phyloP scores from a whole-genome alignment of 2,329 filamentous ascomycete species.

The Ilyonectria sp. region DNA sequence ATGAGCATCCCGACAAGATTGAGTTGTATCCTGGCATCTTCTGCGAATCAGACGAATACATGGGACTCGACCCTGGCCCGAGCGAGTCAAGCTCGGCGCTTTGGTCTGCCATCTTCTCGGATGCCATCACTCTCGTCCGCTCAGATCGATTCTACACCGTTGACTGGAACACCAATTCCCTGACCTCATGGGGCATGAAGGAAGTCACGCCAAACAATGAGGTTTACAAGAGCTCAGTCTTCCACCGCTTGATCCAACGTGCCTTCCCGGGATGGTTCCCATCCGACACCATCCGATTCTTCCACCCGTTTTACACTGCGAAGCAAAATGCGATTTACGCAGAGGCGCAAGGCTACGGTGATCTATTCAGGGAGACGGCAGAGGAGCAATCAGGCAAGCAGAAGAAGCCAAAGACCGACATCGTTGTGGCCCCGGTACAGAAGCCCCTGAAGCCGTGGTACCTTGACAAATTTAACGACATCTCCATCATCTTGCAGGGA shows the following conservation, averaged over 20 bases:
- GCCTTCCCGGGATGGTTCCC: conserved; percentile 44
- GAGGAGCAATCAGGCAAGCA: conserved; percentile 8
- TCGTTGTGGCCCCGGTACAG: neutral
- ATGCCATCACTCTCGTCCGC: conserved; percentile 79
- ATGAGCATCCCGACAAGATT: conserved; percentile 73
- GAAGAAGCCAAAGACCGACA: conserved; percentile 37
- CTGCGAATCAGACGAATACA: conserved; percentile 74
- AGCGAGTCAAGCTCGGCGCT: conserved; percentile 71
- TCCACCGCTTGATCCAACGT: conserved; percentile 41
- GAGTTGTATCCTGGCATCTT: conserved; percentile 77
- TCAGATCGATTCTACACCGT: conserved; percentile 77
- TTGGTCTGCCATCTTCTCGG: conserved; percentile 78
- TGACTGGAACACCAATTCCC: conserved; percentile 57
- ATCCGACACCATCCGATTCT: conserved; percentile 38
- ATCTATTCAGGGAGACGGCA: too few relatives aligned
- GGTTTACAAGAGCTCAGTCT: conserved; percentile 41
- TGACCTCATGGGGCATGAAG: conserved; percentile 52
- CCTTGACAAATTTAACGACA: too few relatives aligned
- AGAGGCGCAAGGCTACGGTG: neutral
- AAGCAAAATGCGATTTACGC: conserved; percentile 36
- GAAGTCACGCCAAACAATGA: conserved; percentile 41
- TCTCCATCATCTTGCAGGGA: too few relatives aligned
- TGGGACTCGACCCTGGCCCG: conserved; percentile 76
- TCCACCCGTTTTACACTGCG: conserved; percentile 42
- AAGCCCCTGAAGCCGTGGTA: too few relatives aligned